Evolutionary conservation across 164 flowering plant species (phyloP), one percentile per base, ranked within the genome.

Genomic region (Piper longum): DNA sequence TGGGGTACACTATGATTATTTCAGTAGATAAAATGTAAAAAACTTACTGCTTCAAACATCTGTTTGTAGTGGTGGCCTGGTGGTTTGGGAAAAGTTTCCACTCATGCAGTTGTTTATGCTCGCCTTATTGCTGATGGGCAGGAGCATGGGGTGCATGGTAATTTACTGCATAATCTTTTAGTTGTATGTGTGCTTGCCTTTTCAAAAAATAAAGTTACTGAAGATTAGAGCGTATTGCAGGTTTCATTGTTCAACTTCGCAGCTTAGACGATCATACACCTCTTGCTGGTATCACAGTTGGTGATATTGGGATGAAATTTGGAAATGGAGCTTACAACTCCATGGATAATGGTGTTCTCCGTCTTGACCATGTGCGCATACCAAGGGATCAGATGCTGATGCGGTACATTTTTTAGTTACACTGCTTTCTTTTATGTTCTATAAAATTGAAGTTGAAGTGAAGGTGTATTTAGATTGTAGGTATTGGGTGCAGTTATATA

Each of bases 31-130:
- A 26, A 26, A 26, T 26, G 36, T 26, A 26, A 26, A 26, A 26
- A 26, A 19, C 2, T 40, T 6, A 48, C 12, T 48, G 52, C 61
- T 0, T 56, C 36, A 26, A 5, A 12, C 39, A 56, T 13, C 66
- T 69, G 41, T 73, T 18, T 42, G 61, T 69, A 95, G 99, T 95
- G 97, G 97, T 95, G 99, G 99, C 98, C 99, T 74, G 98, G 99
- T 71, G 99, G 98, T 45, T 71, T 91, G 71, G 99, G 98, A 56
- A 91, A 91, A 82, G 79, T 78, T 70, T 85, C 99, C 36, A 95
- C 97, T 4, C 99, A 95, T 80, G 99, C 88, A 69, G 77, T 87
- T 70, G 83, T 84, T 52, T 87, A 83, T 83, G 97, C 96, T 11
- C 95, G 96, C 43, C 91, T 91, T 19, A 81, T 91, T 61, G 72